Evolutionary conservation across 768 basidiomycete species (phyloP), one percentile per base, ranked within the genome.

Genomic region (Ramaria rubella): DNA sequence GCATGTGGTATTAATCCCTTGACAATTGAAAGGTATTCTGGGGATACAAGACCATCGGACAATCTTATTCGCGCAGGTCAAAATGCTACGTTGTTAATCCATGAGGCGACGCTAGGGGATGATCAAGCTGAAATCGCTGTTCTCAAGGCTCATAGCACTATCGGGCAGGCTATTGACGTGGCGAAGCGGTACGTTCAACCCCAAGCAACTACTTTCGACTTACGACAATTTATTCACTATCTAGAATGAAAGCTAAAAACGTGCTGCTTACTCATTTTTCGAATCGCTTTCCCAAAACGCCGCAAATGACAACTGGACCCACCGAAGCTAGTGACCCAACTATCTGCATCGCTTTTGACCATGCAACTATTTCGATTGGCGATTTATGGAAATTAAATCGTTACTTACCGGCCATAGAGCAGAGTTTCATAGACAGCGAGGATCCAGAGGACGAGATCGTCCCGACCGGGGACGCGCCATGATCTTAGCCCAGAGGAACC

Each of bases 251-350:
- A 9, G 93, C 93, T 1, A 73, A 82, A 52, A 84, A 91, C 60
- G 77, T 91, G 40, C 80, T 97, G n/a, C 79, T 98, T 21, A 98
- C 93, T 0, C 94, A 97, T 68, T 97, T 97, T 72, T 96, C 94
- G 9, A 90, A 90, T 38, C 85, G 94, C 27, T 94, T 95, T 69
- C 92, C 94, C 17, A 92, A 89, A 62, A 75, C 94, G 66, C 91
- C 91, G 3, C 81, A 80, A 24, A 72, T 78, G 4, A 69, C 5
- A 30, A 58, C 15, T 52, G 59, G 9, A 38, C 42, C 58, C 26
- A 33, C 14, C n/a, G 49, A 26, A 17, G 46, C 63, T 65, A n/a
- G 7, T 8, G 43, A 74, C 38, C 81, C 83, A 0, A 69, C 77
- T 6, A 66, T 95, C 6, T 87, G 83, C 1, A 73, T 92, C 24